Evolutionary conservation across 2,329 filamentous ascomycete genomes (phyloP).

Genomic region (Dothideomycetidae sp.): DNA sequence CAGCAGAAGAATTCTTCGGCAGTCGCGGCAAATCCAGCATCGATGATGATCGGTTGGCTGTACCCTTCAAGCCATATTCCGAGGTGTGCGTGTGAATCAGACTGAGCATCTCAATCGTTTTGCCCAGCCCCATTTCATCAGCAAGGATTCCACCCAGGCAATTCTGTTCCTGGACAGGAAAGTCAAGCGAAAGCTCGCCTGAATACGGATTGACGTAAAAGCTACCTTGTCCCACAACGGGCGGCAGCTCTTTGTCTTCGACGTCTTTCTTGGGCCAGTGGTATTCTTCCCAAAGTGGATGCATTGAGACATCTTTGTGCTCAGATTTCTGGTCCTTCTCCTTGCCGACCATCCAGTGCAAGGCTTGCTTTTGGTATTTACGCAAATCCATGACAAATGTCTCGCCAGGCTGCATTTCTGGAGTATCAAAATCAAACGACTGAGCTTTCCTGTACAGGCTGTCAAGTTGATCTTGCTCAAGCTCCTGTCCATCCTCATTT

Average conservation of each 20-base stretch:
- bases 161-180: slow-evolving; percentile 85
- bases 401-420: slow-evolving; percentile 66
- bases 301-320: slow-evolving; percentile 65
- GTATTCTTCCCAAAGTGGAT: slow-evolving; percentile 96
- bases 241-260: slow-evolving; percentile 61
- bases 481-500: slow-evolving; percentile 70
- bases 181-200: slow-evolving; percentile 79
- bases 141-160: slow-evolving; percentile 87
- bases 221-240: slow-evolving; percentile 48
- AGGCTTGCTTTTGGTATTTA: slow-evolving; percentile 86
- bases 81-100: slow-evolving; percentile 73
- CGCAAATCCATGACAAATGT: slow-evolving; percentile 73
- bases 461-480: slow-evolving; percentile 92
- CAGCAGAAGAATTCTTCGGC: slow-evolving; percentile 39
- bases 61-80: slow-evolving; percentile 22
- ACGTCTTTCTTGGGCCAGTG: slow-evolving; percentile 75
- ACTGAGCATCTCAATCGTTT: slow-evolving; percentile 97
- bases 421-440: slow-evolving; percentile 87
- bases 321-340: slow-evolving; percentile 64
- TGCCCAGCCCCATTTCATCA: slow-evolving; percentile 95
- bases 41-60: slow-evolving; percentile 20
- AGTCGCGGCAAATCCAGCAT: slow-evolving; percentile 51
- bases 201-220: slow-evolving; percentile 98
- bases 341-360: slow-evolving; percentile 93
- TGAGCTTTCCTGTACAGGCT: slow-evolving; percentile 90